Percentiles rank a stretch among this genome's conserved stretches.
These are phyloP conservation scores for Trapa bicornis DNA, from an alignment of 345 rosid genomes.

Conservation along the genomic window DNA sequence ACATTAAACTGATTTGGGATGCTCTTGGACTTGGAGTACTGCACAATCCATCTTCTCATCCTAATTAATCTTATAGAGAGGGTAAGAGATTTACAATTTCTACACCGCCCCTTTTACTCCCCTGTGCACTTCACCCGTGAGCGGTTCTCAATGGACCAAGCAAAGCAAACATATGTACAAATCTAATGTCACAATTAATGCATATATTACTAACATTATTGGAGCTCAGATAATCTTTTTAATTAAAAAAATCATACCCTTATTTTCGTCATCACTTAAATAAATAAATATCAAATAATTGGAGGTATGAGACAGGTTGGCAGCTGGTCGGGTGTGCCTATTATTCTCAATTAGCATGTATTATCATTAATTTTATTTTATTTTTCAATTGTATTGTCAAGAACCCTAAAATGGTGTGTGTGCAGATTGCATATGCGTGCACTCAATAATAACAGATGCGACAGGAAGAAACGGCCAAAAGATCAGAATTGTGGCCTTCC, in stretches of 20 bases:
- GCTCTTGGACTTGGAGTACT: background rate
- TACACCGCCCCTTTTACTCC: background rate
- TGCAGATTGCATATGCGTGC: background rate
- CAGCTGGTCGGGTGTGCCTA: background rate
- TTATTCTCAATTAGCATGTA: background rate
- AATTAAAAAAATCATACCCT: background rate
- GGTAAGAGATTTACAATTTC: background rate
- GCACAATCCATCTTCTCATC: no score
- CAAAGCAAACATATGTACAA: background rate
- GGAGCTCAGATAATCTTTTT: background rate
- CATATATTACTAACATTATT: background rate
- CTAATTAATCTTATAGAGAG: background rate
- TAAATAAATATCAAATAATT: background rate
- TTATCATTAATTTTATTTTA: no score
- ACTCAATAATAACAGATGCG: background rate
- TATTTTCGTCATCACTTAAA: background rate
- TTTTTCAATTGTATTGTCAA: background rate
- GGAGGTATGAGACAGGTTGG: no score
- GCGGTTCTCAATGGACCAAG: background rate
- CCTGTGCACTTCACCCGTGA: background rate
- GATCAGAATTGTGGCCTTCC: slow-evolving; percentile 2
- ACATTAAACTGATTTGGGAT: background rate
- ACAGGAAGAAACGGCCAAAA: slow-evolving; percentile 9
- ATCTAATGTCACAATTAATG: background rate
- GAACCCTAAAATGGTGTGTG: background rate